Percentiles rank a stretch among this genome's conserved stretches.
Evolutionary conservation across 2,329 filamentous ascomycete genomes (phyloP).

Genomic region (Pseudovirgaria hyperparasitica): DNA sequence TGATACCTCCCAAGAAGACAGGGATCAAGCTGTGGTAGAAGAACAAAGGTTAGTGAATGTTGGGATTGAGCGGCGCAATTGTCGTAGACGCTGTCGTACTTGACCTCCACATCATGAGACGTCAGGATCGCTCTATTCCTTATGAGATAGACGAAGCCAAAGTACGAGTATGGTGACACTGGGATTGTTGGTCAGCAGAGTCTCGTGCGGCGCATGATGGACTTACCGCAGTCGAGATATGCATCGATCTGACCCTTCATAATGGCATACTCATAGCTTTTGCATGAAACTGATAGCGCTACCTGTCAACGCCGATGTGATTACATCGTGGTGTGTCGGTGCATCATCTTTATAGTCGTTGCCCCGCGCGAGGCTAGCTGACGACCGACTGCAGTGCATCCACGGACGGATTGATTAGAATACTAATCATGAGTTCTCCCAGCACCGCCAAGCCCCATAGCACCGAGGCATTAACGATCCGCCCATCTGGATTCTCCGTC

Average conservation of each 20-base stretch:
- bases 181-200: conserved; percentile 7
- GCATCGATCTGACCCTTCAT: conserved; percentile 53
- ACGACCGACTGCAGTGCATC: too few relatives aligned
- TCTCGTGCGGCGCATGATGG: too few relatives aligned
- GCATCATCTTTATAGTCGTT: too few relatives aligned
- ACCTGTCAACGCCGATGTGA: too few relatives aligned
- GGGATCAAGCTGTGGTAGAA: conserved; percentile 47
- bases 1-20: conserved; percentile 47
- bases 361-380: too few relatives aligned
- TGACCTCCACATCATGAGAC: conserved; percentile 48
- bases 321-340: too few relatives aligned
- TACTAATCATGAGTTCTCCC: too few relatives aligned
- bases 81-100: conserved; percentile 36
- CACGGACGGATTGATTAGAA: too few relatives aligned
- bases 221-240: conserved; percentile 54
- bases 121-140: conserved; percentile 42
- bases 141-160: conserved; percentile 44
- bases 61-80: not conserved
- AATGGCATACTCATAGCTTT: conserved; percentile 2
- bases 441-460: too few relatives aligned
- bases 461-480: too few relatives aligned
- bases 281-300: too few relatives aligned
- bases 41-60: not conserved
- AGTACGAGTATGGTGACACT: conserved; percentile 52
- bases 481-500: too few relatives aligned